Evolutionary conservation across 345 rosid genomes (phyloP).

Genomic region (Gossypium sturtianum): DNA sequence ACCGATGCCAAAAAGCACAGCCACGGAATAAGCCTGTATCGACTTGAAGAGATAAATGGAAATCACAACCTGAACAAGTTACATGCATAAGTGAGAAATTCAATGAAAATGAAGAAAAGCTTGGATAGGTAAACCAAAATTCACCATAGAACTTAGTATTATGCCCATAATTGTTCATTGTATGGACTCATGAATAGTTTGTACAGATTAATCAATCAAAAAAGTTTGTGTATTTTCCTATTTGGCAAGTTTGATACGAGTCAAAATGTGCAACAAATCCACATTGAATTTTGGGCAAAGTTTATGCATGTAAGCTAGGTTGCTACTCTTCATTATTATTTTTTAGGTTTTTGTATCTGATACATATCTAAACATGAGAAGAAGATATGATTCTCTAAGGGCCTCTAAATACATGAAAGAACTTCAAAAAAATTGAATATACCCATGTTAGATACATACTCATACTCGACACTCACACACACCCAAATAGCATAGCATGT

Average conservation of each 20-base stretch:
- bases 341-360: not conserved
- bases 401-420: not conserved
- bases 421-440: not conserved
- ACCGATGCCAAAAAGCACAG: slow-evolving; percentile 47
- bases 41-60: slow-evolving; percentile 42
- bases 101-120: not conserved
- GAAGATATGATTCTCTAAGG: not conserved
- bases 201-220: not conserved
- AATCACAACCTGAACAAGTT: slow-evolving; percentile 35
- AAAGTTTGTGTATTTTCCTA: too few species aligned
- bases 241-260: too few species aligned
- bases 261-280: not conserved
- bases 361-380: not conserved
- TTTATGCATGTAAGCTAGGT: not conserved
- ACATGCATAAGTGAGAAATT: not conserved
- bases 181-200: not conserved
- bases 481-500: not conserved
- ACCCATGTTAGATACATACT: too few species aligned
- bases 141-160: not conserved
- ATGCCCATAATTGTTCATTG: not conserved
- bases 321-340: not conserved
- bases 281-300: not conserved
- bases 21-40: slow-evolving; percentile 32
- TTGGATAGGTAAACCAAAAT: not conserved
- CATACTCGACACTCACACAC: not conserved